phyloP scores from a whole-genome alignment of 169 alveolate species.

The Eimeria praecox region DNA sequence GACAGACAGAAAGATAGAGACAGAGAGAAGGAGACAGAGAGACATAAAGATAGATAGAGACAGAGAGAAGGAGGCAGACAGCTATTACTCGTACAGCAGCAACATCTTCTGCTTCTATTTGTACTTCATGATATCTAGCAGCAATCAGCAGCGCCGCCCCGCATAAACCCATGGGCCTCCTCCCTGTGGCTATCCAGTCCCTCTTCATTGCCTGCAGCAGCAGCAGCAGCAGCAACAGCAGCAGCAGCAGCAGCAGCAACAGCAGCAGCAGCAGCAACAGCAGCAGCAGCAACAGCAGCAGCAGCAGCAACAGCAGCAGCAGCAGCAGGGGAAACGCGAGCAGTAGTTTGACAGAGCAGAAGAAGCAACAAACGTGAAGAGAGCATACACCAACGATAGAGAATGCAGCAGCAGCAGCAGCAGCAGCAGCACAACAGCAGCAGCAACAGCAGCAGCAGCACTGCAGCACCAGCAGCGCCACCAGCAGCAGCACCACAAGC shows the following conservation, averaged over 20 bases:
- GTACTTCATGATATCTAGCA: conserved; percentile 97
- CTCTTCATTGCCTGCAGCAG: conserved; percentile 94
- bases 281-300: not conserved
- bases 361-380: too few species aligned
- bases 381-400: too few species aligned
- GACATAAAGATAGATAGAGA: not conserved
- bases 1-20: not conserved
- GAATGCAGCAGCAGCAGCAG: not conserved
- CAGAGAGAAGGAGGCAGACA: not conserved
- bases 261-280: not conserved
- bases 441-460: conserved; percentile 4
- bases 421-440: not conserved
- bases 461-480: not conserved
- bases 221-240: conserved; percentile 27
- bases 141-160: conserved; percentile 99
- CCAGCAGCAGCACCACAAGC: conserved; percentile 14
- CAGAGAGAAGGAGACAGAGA: not conserved
- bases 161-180: conserved; percentile 99
- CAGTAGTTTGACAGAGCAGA: too few species aligned
- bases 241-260: conserved; percentile 4
- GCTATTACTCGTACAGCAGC: conserved; percentile 18
- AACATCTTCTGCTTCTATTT: conserved; percentile 82
- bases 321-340: too few species aligned
- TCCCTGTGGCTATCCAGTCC: conserved; percentile 99
- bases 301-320: conserved; percentile 9